A percentile compares a stretch with the other conserved stretches of the same genome.
Conservation (phyloP, 192 early-diverging fungal species). For the Gigaspora rosea region DNA sequence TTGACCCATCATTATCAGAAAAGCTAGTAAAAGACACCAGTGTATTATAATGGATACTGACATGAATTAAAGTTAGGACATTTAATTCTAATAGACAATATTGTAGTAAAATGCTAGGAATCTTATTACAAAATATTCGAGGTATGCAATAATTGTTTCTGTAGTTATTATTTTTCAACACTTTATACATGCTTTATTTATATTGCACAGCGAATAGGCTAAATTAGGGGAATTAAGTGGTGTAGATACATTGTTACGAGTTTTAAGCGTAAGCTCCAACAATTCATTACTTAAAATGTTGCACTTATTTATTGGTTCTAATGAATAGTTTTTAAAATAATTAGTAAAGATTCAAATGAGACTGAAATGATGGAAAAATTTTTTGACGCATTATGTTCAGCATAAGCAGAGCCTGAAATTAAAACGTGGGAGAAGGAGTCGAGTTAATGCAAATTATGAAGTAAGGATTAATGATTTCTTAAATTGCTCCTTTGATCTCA, state of each 20-base stretch:
- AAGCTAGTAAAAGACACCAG: constrained; percentile 62
- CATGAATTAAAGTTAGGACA: constrained; percentile 58
- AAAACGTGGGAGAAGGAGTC: constrained; percentile 80
- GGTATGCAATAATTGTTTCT: constrained; percentile 37
- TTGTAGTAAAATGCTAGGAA: constrained; percentile 81
- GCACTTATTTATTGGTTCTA: background rate
- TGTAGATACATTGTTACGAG: constrained; percentile 69
- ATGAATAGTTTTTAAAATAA: background rate
- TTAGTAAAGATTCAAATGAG: constrained; percentile 72
- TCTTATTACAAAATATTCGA: constrained; percentile 73
- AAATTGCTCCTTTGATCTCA: background rate
- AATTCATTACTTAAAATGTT: background rate
- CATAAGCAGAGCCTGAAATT: constrained; percentile 64
- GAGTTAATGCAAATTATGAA: constrained; percentile 91
- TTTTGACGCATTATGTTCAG: constrained; percentile 78
- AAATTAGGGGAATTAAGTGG: constrained; percentile 54
- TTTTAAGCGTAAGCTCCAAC: constrained; percentile 52
- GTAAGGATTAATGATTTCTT: constrained; percentile 39
- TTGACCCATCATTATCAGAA: constrained; percentile 69
- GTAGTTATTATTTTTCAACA: constrained; percentile 32
- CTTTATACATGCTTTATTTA: constrained; percentile 30
- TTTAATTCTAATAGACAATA: constrained; percentile 89
- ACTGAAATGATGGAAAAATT: constrained; percentile 91
- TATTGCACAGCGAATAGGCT: constrained; percentile 50
- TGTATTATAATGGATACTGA: constrained; percentile 76